Conservation (phyloP, 768 basidiomycete species). For the Boletus speciosus region DNA sequence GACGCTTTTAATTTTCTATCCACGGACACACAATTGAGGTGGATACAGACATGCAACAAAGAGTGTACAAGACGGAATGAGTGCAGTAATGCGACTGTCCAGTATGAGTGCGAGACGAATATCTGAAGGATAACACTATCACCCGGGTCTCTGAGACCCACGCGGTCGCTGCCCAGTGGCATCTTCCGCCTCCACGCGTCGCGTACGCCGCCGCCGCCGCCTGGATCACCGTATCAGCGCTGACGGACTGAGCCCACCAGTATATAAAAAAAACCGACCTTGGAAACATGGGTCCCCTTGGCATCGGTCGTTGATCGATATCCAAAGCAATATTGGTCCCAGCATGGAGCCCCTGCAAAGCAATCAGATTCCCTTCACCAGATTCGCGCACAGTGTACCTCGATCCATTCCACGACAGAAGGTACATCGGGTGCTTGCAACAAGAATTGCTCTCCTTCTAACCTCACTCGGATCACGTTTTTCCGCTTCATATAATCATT, state of each 20-base stretch:
- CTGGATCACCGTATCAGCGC: conserved; percentile 9
- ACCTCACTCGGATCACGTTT: conserved; percentile 87
- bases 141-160: not conserved
- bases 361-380: conserved; percentile 2
- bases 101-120: not conserved
- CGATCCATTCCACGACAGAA: conserved; percentile 93
- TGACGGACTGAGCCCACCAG: no score
- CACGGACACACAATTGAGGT: not conserved
- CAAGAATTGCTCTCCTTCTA: conserved; percentile 96
- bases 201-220: conserved; percentile 29
- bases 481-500: conserved; percentile 92
- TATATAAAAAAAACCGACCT: conserved; percentile 39
- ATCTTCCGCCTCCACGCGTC: conserved; percentile 16
- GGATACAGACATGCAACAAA: not conserved
- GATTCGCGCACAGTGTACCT: conserved; percentile 49
- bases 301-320: conserved; percentile 89
- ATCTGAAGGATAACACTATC: not conserved
- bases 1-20: not conserved
- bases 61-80: not conserved
- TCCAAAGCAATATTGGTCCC: conserved; percentile 91
- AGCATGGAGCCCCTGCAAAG: conserved; percentile 77
- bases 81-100: not conserved
- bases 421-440: conserved; percentile 82
- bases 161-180: not conserved
- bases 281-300: conserved; percentile 82